Percentiles rank a stretch among this genome's conserved stretches.
Conservation (phyloP, 192 early-diverging fungal genomes). For the Backusella liffmaniae region DNA sequence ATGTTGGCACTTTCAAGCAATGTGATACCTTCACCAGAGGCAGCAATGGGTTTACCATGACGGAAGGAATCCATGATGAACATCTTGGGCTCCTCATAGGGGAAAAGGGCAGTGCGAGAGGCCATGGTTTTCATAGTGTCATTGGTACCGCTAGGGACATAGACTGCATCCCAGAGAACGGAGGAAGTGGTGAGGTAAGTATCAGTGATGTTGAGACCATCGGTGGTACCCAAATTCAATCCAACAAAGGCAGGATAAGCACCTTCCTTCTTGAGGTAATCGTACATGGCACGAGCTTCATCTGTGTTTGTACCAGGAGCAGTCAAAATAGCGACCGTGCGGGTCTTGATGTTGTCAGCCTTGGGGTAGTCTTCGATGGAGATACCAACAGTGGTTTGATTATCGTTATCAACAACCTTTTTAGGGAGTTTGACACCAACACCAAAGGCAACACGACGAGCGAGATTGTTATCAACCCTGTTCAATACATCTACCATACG, state of each 20-base stretch:
- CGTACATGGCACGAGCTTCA: conserved; percentile 19
- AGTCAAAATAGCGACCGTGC: conserved; percentile 26
- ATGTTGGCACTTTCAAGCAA: conserved; percentile 13
- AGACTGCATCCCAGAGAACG: conserved; percentile 25
- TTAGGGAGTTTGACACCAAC: conserved; percentile 13
- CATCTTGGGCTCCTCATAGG: conserved; percentile 20
- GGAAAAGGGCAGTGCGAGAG: neutral
- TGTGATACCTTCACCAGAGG: conserved; percentile 1
- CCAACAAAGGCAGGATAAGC: conserved; percentile 16
- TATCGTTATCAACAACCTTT: neutral
- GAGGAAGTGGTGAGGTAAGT: conserved; percentile 23
- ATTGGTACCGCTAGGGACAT: conserved; percentile 23
- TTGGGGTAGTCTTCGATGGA: conserved; percentile 27
- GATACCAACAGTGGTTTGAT: conserved; percentile 18
- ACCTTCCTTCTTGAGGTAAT: conserved; percentile 12
- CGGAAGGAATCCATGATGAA: conserved; percentile 22
- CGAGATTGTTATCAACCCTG: conserved; percentile 22
- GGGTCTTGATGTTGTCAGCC: conserved; percentile 16
- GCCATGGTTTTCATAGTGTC: conserved; percentile 1
- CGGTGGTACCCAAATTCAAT: neutral
- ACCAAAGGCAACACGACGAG: conserved; percentile 23
- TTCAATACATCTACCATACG: conserved; percentile 23
- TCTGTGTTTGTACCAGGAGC: conserved; percentile 11
- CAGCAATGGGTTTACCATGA: conserved; percentile 27
- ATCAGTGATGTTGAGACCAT: conserved; percentile 15